Evolutionary conservation across 352 stramenopile species (phyloP).

Genomic region (Pythium coloratum): DNA sequence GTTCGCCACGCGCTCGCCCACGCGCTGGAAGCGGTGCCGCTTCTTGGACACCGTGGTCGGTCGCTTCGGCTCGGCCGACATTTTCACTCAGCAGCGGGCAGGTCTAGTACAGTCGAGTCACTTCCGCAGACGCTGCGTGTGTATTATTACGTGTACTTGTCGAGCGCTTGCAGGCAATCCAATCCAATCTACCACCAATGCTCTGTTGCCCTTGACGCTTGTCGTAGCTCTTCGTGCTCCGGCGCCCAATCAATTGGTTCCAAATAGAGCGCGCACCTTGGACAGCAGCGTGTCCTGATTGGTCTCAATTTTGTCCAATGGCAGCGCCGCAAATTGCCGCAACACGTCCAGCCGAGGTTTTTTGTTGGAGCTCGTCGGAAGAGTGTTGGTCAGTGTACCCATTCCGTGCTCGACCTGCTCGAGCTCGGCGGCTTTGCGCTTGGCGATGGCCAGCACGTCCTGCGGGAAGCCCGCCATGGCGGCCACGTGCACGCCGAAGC

Average conservation of each 20-base stretch:
- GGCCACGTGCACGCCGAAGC: conserved; percentile 98
- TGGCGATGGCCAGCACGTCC: conserved; percentile 92
- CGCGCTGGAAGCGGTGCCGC: conserved; percentile 84
- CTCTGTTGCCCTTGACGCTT: not conserved
- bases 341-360: conserved; percentile 48
- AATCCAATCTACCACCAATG: conserved; percentile 14
- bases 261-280: conserved; percentile 37
- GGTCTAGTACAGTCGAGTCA: not conserved
- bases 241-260: conserved; percentile 36
- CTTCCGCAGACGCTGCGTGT: not conserved
- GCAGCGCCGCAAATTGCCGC: conserved; percentile 61
- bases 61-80: conserved; percentile 25
- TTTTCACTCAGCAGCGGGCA: not conserved
- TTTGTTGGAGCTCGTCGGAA: conserved; percentile 26
- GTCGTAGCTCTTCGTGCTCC: conserved; percentile 25
- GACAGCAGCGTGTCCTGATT: conserved; percentile 45
- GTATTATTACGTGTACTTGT: not conserved
- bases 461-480: conserved; percentile 96
- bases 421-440: conserved; percentile 94
- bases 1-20: conserved; percentile 77
- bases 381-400: conserved; percentile 30
- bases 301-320: conserved; percentile 56
- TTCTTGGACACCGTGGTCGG: conserved; percentile 51
- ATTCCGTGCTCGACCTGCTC: conserved; percentile 76
- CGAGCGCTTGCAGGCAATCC: too few species aligned